Evolutionary conservation across 306 rosid genomes (phyloP), one percentile per base, ranked within the genome.

Genomic region (Sesbania bispinosa): DNA sequence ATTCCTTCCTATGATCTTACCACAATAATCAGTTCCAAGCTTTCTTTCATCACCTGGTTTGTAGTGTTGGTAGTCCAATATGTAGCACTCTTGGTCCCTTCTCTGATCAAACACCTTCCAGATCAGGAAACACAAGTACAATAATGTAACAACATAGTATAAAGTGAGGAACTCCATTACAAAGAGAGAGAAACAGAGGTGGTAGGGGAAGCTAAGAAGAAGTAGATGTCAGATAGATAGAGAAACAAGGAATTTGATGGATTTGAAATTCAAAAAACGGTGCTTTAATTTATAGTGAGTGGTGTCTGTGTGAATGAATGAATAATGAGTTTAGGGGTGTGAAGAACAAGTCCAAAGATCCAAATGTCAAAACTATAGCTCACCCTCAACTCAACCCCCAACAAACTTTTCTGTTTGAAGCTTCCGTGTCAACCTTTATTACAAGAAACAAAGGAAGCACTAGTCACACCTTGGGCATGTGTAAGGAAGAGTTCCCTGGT

Each of bases 31-130:
- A 0, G 97, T 90, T 79, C 77, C 81, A 2, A 93, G 96, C 86
- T 77, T 88, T 38, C 96, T 75, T 3, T 90, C 98, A 45, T 90
- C 89, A 1, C 76, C 10, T 35, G 97, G 96, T 71, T 88, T 93
- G 68, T 85, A 69, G 52, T 85, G 85, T 68, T 93, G 79, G 73
- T 93, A 93, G 73, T 82, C 90, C 45, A 93, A 59, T 62, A 93
- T 78, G 89, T 88, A 90, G 51, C 97, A 88, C 29, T 90, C 80
- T 29, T 81, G 79, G 72, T 87, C 88, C 54, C 84, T 79, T 53
- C 69, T 85, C 6, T 60, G 60, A 59, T 83, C 79, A 2, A 82
- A 83, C 15, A 69, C 3, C 42, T 88, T 93, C 89, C 92, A 93
- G 36, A 87, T 20, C 41, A 81, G 59, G 67, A 81, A 68, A 33